These are phyloP conservation scores for Boletus pseudopeckii DNA, from an alignment of 768 basidiomycete genomes.

Conservation along the genomic window DNA sequence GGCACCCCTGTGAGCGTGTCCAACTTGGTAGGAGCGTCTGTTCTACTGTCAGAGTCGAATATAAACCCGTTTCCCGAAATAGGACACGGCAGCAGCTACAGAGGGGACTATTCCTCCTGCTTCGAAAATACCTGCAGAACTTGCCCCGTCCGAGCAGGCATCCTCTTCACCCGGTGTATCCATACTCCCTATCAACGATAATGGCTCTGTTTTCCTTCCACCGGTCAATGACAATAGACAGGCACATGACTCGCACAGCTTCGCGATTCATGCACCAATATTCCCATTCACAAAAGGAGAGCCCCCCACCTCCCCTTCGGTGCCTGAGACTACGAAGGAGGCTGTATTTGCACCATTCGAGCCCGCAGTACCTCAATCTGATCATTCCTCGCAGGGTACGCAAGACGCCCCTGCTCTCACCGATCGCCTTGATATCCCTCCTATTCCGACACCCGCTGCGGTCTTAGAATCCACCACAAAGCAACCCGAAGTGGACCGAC, in stretches of 20 bases:
- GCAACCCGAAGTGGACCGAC: background rate
- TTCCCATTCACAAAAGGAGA: conserved; percentile 2
- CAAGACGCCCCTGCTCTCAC: background rate
- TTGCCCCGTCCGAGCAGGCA: background rate
- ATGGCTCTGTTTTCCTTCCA: conserved; percentile 12
- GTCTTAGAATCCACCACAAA: background rate
- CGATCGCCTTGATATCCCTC: background rate
- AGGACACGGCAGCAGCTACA: conserved; percentile 24
- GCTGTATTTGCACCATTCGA: background rate
- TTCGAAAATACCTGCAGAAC: background rate
- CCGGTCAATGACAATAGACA: conserved; percentile 10
- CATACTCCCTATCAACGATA: conserved; percentile 42
- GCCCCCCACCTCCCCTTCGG: background rate
- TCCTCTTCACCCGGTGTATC: conserved; percentile 14
- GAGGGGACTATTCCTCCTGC: conserved; percentile 12
- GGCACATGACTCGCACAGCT: conserved; percentile 2
- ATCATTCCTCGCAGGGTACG: background rate
- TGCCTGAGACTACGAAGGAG: background rate
- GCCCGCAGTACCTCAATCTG: background rate
- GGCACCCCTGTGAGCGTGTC: conserved; percentile 31
- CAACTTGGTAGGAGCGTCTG: conserved; percentile 12
- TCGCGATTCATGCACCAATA: conserved; percentile 24
- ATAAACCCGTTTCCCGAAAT: background rate
- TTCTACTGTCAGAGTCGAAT: background rate
- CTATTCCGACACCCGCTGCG: background rate